Evolutionary conservation across 345 rosid genomes (phyloP).

Genomic region (Salix arbutifolia): DNA sequence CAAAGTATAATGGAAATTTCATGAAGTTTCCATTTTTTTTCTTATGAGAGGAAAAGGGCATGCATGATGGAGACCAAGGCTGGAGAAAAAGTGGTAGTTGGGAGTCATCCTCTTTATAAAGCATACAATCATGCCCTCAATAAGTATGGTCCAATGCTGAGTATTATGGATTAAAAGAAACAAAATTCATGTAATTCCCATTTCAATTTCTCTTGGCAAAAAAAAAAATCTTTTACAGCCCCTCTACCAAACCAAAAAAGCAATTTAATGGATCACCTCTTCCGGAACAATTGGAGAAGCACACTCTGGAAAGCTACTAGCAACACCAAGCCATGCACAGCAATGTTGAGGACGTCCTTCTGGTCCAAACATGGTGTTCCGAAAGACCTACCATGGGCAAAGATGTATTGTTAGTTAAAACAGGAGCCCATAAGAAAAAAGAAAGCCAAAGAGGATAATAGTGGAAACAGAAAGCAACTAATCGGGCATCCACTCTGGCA

Average conservation of each 20-base stretch:
- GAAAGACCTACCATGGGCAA: constrained; percentile 61
- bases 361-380: constrained; percentile 99
- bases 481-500: background rate
- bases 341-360: constrained; percentile 99
- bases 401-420: background rate
- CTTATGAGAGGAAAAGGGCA: background rate
- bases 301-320: constrained; percentile 96
- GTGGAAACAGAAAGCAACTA: background rate
- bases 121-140: background rate
- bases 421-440: background rate
- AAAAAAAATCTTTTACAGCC: background rate
- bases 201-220: background rate
- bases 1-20: background rate
- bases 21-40: background rate
- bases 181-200: background rate
- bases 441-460: background rate
- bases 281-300: constrained; percentile 91
- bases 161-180: background rate
- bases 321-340: constrained; percentile 99
- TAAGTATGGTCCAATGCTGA: background rate
- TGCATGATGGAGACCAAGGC: background rate
- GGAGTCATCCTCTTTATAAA: background rate
- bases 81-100: background rate
- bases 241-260: background rate
- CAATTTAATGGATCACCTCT: constrained; percentile 51